phyloP scores from a whole-genome alignment of 495 filamentous ascomycete species.

The Xanthoparmelia taractica region DNA sequence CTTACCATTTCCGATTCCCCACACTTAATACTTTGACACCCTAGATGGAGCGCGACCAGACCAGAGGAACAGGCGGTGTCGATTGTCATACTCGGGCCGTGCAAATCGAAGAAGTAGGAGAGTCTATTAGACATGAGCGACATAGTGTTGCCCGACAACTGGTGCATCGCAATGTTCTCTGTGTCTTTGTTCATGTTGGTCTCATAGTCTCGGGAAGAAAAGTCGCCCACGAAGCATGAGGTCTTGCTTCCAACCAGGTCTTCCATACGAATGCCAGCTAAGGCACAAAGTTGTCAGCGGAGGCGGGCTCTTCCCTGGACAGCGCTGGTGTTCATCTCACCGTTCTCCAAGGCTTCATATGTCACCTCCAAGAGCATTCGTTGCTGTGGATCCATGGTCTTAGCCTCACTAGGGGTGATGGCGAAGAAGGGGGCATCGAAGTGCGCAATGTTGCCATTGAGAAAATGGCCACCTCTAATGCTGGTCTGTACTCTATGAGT shows the following conservation, averaged over 20 bases:
- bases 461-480: slow-evolving; percentile 35
- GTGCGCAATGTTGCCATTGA: slow-evolving; percentile 34
- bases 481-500: slow-evolving; percentile 12
- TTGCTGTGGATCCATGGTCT: slow-evolving; percentile 51
- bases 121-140: slow-evolving; percentile 20
- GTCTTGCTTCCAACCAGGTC: slow-evolving; percentile 33
- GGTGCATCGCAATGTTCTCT: slow-evolving; percentile 7
- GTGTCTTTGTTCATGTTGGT: slow-evolving; percentile 21
- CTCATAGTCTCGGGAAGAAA: slow-evolving; percentile 36
- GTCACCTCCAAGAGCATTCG: slow-evolving; percentile 47
- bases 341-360: slow-evolving; percentile 50
- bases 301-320: neutral
- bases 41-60: slow-evolving; percentile 34
- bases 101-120: slow-evolving; percentile 23
- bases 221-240: slow-evolving; percentile 36
- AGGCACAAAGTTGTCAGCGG: neutral
- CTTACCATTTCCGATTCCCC: slow-evolving; percentile 26
- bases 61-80: slow-evolving; percentile 37
- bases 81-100: slow-evolving; percentile 32
- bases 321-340: neutral
- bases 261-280: slow-evolving; percentile 25
- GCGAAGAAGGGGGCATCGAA: slow-evolving; percentile 48
- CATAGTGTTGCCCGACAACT: slow-evolving; percentile 14
- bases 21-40: slow-evolving; percentile 25
- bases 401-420: slow-evolving; percentile 42